Evolutionary conservation across 768 basidiomycete genomes (phyloP).

Genomic region (Suillus fuscotomentosus): DNA sequence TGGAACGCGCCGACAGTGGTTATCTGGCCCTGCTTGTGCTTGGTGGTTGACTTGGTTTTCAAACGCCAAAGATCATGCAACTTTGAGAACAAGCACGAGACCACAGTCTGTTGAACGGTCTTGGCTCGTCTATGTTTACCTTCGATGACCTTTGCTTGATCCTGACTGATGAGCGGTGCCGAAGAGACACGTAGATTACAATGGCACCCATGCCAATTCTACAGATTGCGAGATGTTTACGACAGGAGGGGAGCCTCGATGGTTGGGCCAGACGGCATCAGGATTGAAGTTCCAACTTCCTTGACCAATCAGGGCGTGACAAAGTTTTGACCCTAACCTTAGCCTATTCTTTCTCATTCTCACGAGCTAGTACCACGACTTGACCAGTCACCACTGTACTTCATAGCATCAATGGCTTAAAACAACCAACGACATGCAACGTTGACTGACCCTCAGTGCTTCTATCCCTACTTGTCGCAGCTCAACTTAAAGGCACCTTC

Average conservation of each 20-base stretch:
- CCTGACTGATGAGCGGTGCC: constrained; percentile 13
- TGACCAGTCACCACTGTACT: no score
- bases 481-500: not conserved
- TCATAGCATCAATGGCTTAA: not conserved
- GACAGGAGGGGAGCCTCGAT: constrained; percentile 6
- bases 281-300: no score
- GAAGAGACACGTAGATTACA: constrained; percentile 16
- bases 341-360: no score
- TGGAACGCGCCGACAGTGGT: constrained; percentile 22
- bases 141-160: not conserved
- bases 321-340: not conserved
- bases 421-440: not conserved
- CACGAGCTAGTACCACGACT: no score
- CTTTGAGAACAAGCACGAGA: not conserved
- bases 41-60: not conserved
- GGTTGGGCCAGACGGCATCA: not conserved
- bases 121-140: not conserved
- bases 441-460: not conserved
- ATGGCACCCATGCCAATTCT: constrained; percentile 20
- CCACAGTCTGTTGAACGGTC: not conserved
- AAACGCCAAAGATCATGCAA: constrained; percentile 4
- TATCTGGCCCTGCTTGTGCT: not conserved
- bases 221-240: constrained; percentile 20
- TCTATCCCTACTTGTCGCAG: not conserved
- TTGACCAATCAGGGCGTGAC: not conserved